Percentiles rank a stretch among this genome's conserved stretches.
phyloP scores from a whole-genome alignment of 306 rosid species.

The Glycine latifolia region DNA sequence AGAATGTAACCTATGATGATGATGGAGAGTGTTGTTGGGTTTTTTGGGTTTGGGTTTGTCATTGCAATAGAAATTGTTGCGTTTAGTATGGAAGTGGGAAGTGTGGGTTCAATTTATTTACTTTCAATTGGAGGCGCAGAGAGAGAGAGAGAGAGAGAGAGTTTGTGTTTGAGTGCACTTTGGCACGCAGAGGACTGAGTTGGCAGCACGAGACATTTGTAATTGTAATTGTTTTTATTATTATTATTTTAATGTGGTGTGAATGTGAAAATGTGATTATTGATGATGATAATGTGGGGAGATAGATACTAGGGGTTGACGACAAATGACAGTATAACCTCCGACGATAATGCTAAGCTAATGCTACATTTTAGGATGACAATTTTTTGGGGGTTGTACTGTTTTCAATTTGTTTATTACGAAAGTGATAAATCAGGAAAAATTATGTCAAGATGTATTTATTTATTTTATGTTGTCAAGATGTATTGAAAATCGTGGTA shows the following conservation, averaged over 20 bases:
- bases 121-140: not conserved
- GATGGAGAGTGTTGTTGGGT: not conserved
- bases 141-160: not conserved
- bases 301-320: not conserved
- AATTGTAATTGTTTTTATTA: not conserved
- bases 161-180: conserved; percentile 30
- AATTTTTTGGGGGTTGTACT: too few species aligned
- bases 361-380: not conserved
- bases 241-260: not conserved
- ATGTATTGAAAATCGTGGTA: too few species aligned
- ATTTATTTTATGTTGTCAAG: too few species aligned
- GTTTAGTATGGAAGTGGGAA: too few species aligned
- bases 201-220: conserved; percentile 33
- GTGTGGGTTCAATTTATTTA: not conserved
- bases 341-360: not conserved
- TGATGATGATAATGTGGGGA: not conserved
- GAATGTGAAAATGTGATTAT: not conserved
- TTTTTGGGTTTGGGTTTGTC: not conserved
- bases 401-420: too few species aligned
- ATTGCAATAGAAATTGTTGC: too few species aligned
- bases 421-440: too few species aligned
- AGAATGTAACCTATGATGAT: conserved; percentile 25
- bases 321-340: not conserved
- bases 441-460: too few species aligned
- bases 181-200: conserved; percentile 37